Conservation (phyloP, 352 stramenopile species). For the Bremia lactucae region DNA sequence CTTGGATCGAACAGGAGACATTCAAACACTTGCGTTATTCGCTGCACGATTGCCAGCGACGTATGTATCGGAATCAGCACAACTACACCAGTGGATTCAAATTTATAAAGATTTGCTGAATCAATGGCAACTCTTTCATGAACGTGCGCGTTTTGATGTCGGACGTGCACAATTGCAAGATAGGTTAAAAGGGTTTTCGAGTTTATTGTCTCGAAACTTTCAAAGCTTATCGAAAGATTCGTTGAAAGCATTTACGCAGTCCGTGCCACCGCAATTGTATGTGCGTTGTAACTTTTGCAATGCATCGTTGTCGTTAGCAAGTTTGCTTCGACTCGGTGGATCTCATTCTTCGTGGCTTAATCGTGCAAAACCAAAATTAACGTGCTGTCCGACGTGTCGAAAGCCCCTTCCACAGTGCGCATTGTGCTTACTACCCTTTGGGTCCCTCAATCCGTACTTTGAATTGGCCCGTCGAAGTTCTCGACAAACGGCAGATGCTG, state of each 20-base stretch:
- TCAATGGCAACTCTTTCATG: constrained; percentile 90
- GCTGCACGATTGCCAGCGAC: constrained; percentile 50
- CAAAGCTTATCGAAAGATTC: too few relatives aligned
- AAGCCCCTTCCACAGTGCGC: constrained; percentile 90
- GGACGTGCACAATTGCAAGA: constrained; percentile 84
- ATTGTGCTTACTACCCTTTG: constrained; percentile 88
- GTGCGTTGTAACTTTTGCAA: constrained; percentile 94
- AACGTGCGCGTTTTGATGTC: constrained; percentile 88
- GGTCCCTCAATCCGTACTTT: constrained; percentile 92
- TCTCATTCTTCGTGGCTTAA: constrained; percentile 84
- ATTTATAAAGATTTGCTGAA: constrained; percentile 90
- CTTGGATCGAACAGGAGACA: constrained; percentile 81
- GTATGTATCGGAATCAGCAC: constrained; percentile 41
- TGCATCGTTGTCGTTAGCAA: constrained; percentile 80
- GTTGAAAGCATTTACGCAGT: constrained; percentile 47
- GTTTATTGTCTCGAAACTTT: too few relatives aligned
- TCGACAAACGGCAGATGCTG: constrained; percentile 46
- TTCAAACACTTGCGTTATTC: constrained; percentile 87
- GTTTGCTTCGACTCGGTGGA: constrained; percentile 80
- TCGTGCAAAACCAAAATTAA: constrained; percentile 84
- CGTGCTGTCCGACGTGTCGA: constrained; percentile 86
- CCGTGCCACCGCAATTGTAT: constrained; percentile 82
- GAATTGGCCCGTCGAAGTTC: constrained; percentile 83
- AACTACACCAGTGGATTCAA: constrained; percentile 81
- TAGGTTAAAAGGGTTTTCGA: constrained; percentile 66